A percentile compares a stretch with the other conserved stretches of the same genome.
phyloP scores from a whole-genome alignment of 2,329 filamentous ascomycete genomes.

The Pleochaeta shiraiana region DNA sequence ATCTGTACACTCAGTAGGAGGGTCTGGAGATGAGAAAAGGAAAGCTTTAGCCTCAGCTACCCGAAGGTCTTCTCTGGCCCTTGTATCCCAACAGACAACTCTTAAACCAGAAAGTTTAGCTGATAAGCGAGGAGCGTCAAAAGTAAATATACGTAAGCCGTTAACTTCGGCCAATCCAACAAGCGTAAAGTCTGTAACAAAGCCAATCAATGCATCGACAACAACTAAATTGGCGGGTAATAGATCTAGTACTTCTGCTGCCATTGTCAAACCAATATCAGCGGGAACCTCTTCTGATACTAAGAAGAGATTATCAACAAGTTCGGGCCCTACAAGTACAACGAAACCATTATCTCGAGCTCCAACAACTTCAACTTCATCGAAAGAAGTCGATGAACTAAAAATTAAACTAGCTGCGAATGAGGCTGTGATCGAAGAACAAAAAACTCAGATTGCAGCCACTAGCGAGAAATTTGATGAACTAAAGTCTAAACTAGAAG shows the following conservation, averaged over 20 bases:
- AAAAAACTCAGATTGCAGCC: constrained; percentile 32
- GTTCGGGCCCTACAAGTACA: constrained; percentile 19
- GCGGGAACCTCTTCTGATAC: constrained; percentile 24
- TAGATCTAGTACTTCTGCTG: constrained; percentile 17
- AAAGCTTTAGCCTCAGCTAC: constrained; percentile 12
- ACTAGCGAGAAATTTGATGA: constrained; percentile 33
- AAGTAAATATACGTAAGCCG: constrained; percentile 15
- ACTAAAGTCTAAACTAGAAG: constrained; percentile 29
- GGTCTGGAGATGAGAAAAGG: constrained; percentile 18
- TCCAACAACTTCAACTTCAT: constrained; percentile 16
- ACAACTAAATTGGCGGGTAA: neutral
- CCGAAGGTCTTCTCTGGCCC: constrained; percentile 16
- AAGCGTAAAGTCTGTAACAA: constrained; percentile 19
- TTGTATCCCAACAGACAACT: constrained; percentile 11
- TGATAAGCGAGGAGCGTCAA: constrained; percentile 13
- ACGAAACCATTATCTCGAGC: constrained; percentile 24
- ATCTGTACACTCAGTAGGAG: constrained; percentile 14
- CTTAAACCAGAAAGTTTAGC: constrained; percentile 14
- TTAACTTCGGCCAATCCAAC: constrained; percentile 14
- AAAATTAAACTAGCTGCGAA: constrained; percentile 36
- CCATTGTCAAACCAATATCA: constrained; percentile 19
- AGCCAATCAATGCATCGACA: constrained; percentile 13
- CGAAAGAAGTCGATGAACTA: constrained; percentile 36
- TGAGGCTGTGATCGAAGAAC: constrained; percentile 32
- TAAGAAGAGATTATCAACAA: constrained; percentile 35